Percentiles rank a stretch among this genome's conserved stretches.
Evolutionary conservation across 352 stramenopile species (phyloP).

Genomic region (Globisporangium ultimum): DNA sequence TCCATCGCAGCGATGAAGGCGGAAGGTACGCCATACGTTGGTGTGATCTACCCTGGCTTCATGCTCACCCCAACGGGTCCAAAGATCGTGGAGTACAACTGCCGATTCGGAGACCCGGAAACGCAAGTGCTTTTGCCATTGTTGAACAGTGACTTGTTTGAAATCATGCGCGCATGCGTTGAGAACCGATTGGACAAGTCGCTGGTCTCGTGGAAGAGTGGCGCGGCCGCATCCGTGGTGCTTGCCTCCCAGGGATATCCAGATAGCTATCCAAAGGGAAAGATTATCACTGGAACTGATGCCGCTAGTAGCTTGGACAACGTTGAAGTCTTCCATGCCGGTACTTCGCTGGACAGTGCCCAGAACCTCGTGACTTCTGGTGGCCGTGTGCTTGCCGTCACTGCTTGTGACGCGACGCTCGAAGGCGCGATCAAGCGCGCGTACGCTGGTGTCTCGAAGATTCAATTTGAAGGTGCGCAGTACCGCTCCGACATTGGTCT

Average conservation of each 20-base stretch:
- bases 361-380: constrained; percentile 89
- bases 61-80: constrained; percentile 92
- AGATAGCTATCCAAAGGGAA: constrained; percentile 97
- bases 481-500: constrained; percentile 97
- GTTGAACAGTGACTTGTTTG: constrained; percentile 97
- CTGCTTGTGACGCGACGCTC: constrained; percentile 88
- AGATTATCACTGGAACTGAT: constrained; percentile 92
- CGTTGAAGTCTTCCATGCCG: constrained; percentile 99
- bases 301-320: constrained; percentile 75
- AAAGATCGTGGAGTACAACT: constrained; percentile 99
- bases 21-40: constrained; percentile 97
- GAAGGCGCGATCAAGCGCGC: constrained; percentile 89
- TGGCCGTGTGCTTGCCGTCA: constrained; percentile 97
- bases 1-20: constrained; percentile 84
- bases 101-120: constrained; percentile 99
- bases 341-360: constrained; percentile 82
- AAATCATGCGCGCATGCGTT: constrained; percentile 96
- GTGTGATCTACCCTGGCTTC: constrained; percentile 98
- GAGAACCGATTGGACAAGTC: constrained; percentile 87
- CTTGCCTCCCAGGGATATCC: constrained; percentile 97
- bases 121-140: constrained; percentile 98
- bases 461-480: constrained; percentile 92
- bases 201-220: constrained; percentile 90
- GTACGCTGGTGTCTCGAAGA: constrained; percentile 88
- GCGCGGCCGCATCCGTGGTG: constrained; percentile 94